Conservation (phyloP, 352 stramenopile species). For the Phytopythium oedochilum region DNA sequence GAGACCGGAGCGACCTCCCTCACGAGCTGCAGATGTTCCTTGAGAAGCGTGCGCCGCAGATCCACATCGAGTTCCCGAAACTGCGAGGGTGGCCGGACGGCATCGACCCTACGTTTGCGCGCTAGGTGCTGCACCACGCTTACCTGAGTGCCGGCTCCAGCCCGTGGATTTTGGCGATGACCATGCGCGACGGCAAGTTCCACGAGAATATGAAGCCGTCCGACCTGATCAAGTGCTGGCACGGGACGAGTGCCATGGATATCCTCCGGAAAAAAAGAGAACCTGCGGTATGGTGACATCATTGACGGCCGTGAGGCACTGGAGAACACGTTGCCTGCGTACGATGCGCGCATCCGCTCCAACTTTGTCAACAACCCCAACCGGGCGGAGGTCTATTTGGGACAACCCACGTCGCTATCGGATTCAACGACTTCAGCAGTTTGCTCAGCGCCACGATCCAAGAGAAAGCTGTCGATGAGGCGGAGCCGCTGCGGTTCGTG, state of each 20-base stretch:
- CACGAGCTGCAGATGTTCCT: conserved; percentile 12
- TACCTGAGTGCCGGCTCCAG: conserved; percentile 12
- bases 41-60: conserved; percentile 4
- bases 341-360: conserved; percentile 19
- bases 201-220: background rate
- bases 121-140: conserved; percentile 14
- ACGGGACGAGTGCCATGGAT: conserved; percentile 13
- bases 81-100: conserved; percentile 17
- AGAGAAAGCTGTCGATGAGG: background rate
- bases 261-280: conserved; percentile 1
- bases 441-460: conserved; percentile 8
- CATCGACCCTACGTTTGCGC: conserved; percentile 10
- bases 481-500: conserved; percentile 12
- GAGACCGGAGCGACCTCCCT: conserved; percentile 2
- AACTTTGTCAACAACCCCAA: conserved; percentile 22
- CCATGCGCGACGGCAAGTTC: conserved; percentile 10
- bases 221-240: conserved; percentile 17
- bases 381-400: conserved; percentile 17
- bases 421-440: conserved; percentile 26
- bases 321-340: conserved; percentile 1
- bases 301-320: conserved; percentile 7
- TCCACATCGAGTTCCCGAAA: conserved; percentile 17
- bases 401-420: conserved; percentile 23
- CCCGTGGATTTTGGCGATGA: conserved; percentile 10
- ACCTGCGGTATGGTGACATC: conserved; percentile 11